Conservation (phyloP, 257 asterid genomes). For the Solanum paucissectum region DNA sequence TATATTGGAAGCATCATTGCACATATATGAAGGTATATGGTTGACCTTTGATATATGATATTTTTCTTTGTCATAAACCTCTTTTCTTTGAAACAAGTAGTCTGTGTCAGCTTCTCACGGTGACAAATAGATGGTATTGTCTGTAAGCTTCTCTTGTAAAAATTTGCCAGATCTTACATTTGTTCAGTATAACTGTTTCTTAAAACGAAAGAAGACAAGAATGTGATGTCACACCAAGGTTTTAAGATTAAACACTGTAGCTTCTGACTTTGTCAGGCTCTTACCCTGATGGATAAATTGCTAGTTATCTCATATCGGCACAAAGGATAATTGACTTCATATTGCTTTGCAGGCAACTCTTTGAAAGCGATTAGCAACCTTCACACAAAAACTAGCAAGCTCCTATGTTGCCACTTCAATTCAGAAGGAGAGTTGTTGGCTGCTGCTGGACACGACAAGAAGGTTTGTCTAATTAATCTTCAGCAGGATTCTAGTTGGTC, state of each 20-base stretch:
- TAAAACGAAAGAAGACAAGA: not conserved
- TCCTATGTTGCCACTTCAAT: conserved; percentile 39
- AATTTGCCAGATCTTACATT: not conserved
- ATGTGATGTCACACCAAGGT: not conserved
- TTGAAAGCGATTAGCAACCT: conserved; percentile 11
- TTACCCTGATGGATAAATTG: not conserved
- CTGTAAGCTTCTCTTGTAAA: not conserved
- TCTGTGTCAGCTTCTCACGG: not conserved
- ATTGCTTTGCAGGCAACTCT: conserved; percentile 19
- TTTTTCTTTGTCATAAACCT: not conserved
- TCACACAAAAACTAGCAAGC: conserved; percentile 22
- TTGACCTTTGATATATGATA: not conserved
- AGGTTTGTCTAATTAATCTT: conserved; percentile 18
- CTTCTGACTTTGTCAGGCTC: not conserved
- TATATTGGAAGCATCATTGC: not conserved
- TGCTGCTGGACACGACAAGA: conserved; percentile 44
- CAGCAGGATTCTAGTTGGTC: not conserved
- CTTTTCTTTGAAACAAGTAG: not conserved
- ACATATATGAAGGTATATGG: not conserved
- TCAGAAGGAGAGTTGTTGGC: conserved; percentile 28
- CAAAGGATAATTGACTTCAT: not conserved
- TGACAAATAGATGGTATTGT: not conserved
- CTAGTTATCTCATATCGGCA: not conserved
- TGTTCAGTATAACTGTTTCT: not conserved
- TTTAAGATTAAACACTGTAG: not conserved